Conservation (phyloP, 495 filamentous ascomycete genomes). For the Clohesyomyces aquaticus region DNA sequence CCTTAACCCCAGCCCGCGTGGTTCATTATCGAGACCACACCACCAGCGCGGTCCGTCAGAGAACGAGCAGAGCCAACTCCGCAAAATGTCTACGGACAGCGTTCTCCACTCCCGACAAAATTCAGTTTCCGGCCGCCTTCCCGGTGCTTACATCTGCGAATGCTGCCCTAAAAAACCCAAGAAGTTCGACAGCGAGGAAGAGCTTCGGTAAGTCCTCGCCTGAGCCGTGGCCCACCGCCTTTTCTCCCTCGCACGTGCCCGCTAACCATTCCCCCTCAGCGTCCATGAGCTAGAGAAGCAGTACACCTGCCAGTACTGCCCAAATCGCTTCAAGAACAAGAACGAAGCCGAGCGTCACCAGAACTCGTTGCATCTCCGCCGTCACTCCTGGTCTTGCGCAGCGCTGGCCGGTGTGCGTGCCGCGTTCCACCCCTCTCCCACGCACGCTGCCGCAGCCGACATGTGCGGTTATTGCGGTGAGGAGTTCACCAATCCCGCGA, state of each 20-base stretch:
- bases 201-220: conserved; percentile 72
- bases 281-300: conserved; percentile 94
- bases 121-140: conserved; percentile 44
- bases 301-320: conserved; percentile 88
- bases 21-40: conserved; percentile 40
- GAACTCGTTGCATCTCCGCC: conserved; percentile 91
- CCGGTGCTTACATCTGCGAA: conserved; percentile 77
- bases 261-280: conserved; percentile 46
- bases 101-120: conserved; percentile 42
- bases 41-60: conserved; percentile 48
- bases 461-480: conserved; percentile 95
- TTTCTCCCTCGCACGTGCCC: conserved; percentile 12
- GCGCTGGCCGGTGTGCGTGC: conserved; percentile 72
- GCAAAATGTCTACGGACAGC: conserved; percentile 53
- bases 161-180: conserved; percentile 99
- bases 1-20: conserved; percentile 63
- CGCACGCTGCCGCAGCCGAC: conserved; percentile 64
- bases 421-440: conserved; percentile 81
- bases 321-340: conserved; percentile 98
- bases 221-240: conserved; percentile 17
- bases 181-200: conserved; percentile 87
- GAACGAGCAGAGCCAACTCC: conserved; percentile 39
- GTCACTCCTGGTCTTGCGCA: conserved; percentile 98
- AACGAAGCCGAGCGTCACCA: conserved; percentile 98
- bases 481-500: conserved; percentile 77